Evolutionary conservation across 2,329 filamentous ascomycete species (phyloP), one percentile per base, ranked within the genome.

Genomic region (Aspergillus viridinutans): DNA sequence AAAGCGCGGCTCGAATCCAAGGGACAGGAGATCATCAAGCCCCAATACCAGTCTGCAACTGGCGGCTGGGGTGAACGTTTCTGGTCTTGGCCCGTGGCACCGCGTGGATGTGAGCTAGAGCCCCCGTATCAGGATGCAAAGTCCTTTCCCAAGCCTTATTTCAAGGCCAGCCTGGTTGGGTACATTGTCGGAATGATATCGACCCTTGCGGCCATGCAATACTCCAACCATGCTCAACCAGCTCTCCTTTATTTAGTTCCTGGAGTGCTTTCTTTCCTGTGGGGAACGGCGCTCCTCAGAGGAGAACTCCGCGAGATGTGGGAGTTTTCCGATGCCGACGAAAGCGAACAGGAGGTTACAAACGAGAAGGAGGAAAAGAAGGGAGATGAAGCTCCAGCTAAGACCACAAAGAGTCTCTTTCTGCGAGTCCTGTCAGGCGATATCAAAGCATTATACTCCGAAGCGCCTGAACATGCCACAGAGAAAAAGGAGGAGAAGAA

Each of bases 191-290:
- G 91, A 0, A 90, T 97, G 85, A 60, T 91, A 2, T 78, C 81
- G 2, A 97, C 93, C 0, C 74, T 97, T 20, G 77, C 82, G 0
- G 89, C 92, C 66, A 88, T 97, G 76, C 80, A 92, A 51, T 76
- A 90, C 9, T 94, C 86, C 67, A 82, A 88, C 49, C 90, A 90
- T 60, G 90, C 90, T 2, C 93, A 99, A 70, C 93, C 93, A 0
- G 93, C 94, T 7, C 80, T 99, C 32, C 78, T 99, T 14, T 97
- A 97, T 70, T 84, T 99, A 6, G 94, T 97, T 0, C 93, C 93
- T 0, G 88, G 90, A 0, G 90, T 97, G 0, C 76, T 97, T 4
- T 80, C 83, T 1, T 83, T 87, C 1, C 70, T 94, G 1, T 95
- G 90, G 88, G 73, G 85, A 3, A 94, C 89, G 1, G 93, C 88